Evolutionary conservation across 2,329 filamentous ascomycete species (phyloP), one percentile per base, ranked within the genome.

Genomic region (Lasiodiplodia gonubiensis): DNA sequence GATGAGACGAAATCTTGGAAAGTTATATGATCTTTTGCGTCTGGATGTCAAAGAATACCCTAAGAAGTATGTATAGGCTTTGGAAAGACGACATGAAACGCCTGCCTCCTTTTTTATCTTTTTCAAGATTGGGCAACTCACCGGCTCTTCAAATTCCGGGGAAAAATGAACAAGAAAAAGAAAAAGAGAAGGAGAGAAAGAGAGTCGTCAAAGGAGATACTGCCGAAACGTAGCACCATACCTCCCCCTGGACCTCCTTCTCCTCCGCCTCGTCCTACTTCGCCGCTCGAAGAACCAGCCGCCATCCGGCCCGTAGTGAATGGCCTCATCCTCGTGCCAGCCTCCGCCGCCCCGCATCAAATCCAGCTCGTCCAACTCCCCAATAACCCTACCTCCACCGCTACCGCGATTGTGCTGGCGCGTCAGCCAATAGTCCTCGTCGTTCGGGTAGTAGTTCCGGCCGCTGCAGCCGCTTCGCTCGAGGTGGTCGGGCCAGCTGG

Each of bases 221-320:
- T 21, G 21, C 18, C 39, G 16, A 4, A 7, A n/a, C 21, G 42
- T 46, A 21, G 42, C 42, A 3, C 55, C 55, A 16, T 48, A 49
- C 25, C 57, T 48, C 39, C 25, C 57, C 39, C 57, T 48, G 1
- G 57, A 61, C 37, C 55, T 23, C 10, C 39, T 14, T 18, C 39
- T 30, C 37, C 35, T 48, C 25, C 57, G 23, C 37, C 57, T 61
- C 37, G 35, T 59, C 37, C 57, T 61, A 21, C 53, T 55, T 16
- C 53, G 30, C 37, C 35, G 10, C 55, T 59, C 55, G 21, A 59
- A 14, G 23, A 59, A 21, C 55, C 55, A 59, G 30, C 30, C 30
- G 12, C 55, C 23, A 27, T 59, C 55, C 55, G 54, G 37, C 14
- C 37, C 54, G 54, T 42, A 35, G n/a, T 23, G 18, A 7, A 11